These are phyloP conservation scores for Elaeis guineensis DNA, from an alignment of 176 grass and related monocot species.

Conservation along the genomic window DNA sequence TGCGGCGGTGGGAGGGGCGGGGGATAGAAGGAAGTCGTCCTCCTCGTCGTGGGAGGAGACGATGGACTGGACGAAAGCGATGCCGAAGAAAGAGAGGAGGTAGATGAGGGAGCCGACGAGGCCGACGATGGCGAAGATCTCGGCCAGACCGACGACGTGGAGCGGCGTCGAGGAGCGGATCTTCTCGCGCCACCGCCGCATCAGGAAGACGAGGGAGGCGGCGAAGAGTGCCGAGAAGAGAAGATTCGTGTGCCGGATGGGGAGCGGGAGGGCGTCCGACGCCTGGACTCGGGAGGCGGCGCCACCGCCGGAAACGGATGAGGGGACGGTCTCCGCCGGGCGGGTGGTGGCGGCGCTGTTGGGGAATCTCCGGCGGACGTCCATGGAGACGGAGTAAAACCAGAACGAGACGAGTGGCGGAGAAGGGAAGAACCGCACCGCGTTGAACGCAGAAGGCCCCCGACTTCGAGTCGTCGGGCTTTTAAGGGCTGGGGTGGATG, in stretches of 20 bases:
- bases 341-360: too few relatives aligned
- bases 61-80: conserved; percentile 68
- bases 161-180: conserved; percentile 60
- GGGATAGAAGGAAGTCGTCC: conserved; percentile 21
- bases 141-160: conserved; percentile 48
- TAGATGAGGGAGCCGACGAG: conserved; percentile 70
- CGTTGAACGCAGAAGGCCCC: too few relatives aligned
- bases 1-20: too few relatives aligned
- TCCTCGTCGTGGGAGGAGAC: conserved; percentile 73
- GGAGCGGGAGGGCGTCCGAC: conserved; percentile 50
- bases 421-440: too few relatives aligned
- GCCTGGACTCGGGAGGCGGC: conserved; percentile 25
- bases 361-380: too few relatives aligned
- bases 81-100: conserved; percentile 76
- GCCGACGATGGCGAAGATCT: conserved; percentile 71
- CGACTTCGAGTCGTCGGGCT: too few relatives aligned
- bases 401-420: too few relatives aligned
- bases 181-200: conserved; percentile 75
- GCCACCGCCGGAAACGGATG: background rate
- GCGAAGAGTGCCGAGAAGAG: conserved; percentile 52
- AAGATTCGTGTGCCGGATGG: conserved; percentile 63
- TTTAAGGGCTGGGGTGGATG: too few relatives aligned
- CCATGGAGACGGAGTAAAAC: too few relatives aligned
- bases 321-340: conserved; percentile 18
- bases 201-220: conserved; percentile 60